These are phyloP conservation scores for Halophytophthora polymorphica DNA, from an alignment of 352 stramenopile genomes.

Conservation along the genomic window DNA sequence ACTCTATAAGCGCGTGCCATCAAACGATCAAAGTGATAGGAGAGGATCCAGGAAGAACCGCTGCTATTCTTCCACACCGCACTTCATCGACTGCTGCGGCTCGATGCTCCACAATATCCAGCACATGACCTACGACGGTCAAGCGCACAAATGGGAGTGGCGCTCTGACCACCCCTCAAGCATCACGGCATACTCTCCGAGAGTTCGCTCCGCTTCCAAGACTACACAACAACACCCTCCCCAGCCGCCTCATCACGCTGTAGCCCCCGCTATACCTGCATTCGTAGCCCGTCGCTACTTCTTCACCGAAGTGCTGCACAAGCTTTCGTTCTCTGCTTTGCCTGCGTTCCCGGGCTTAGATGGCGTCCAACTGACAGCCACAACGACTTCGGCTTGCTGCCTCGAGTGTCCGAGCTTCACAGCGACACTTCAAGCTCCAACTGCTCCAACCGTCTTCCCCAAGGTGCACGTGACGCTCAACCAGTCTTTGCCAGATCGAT, in stretches of 20 bases:
- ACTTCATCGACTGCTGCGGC: slow-evolving; percentile 40
- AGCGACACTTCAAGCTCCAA: slow-evolving; percentile 9
- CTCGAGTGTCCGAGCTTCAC: slow-evolving; percentile 14
- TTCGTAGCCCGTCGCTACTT: no score
- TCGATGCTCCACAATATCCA: slow-evolving; percentile 34
- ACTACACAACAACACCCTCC: no score
- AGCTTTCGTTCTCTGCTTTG: slow-evolving; percentile 26
- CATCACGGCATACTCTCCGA: no score
- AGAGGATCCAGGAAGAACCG: slow-evolving; percentile 7
- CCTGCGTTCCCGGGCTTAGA: slow-evolving; percentile 11
- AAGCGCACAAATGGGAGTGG: slow-evolving; percentile 28
- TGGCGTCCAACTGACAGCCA: slow-evolving; percentile 2
- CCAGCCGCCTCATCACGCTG: no score
- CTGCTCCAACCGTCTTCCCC: slow-evolving; percentile 19
- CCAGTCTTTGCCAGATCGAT: slow-evolving; percentile 11
- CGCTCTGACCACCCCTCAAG: no score
- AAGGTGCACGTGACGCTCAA: slow-evolving; percentile 14
- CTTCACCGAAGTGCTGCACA: slow-evolving; percentile 29
- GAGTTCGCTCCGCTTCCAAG: no score
- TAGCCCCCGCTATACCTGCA: no score
- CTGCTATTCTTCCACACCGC: slow-evolving; percentile 30
- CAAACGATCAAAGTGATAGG: slow-evolving; percentile 2
- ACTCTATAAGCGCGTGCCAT: slow-evolving; percentile 24
- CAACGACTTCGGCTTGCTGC: background rate
- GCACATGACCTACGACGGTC: slow-evolving; percentile 25